Base-by-base conservation (phyloP, 371 early-diverging fungal species). In the Blakeslea trispora region DNA sequence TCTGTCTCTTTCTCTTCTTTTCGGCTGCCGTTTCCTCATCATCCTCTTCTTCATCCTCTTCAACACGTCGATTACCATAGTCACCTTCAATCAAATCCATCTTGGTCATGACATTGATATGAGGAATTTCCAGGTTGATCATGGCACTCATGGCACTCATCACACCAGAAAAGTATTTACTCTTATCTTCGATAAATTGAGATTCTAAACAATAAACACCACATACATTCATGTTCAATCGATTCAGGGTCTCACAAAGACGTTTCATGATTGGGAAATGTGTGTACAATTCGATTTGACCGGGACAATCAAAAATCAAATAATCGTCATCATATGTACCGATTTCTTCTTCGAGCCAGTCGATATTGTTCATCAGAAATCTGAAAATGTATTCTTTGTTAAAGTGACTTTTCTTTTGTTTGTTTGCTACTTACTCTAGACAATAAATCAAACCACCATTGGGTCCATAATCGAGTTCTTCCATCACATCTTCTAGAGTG, bases 211-310 rank as follows among this genome's bases (percentile, higher is more conserved):
- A 77, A 70, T 99, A 99, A 1, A 97, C 93, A 5, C 96, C 96
- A 60, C 94, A 93, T 14, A 92, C 85, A 3, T 74, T 64, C 75
- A 91, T 86, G 53, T 89, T 84, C 72, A 82, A 71, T 35, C 82
- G 82, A 46, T 75, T 75, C 41, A 99, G 61, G 15, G 79, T 66
- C 41, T 89, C 86, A 31, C 94, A 88, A 39, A 98, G 53, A 14
- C 84, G 82, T 45, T 83, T 83, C 91, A 99, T 96, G 50, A 97
- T 90, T 15, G 93, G 90, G 42, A 94, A 93, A 71, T 99, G 99
- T n/a, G 99, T 96, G 76, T 99, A 99, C 40, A 99, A 83, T 74
- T 99, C 99, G 53, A 99, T 97, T 75, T 99, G 99, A 5, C 94
- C 99, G n/a, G 99, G 99, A 65, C 99, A 99, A 73, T 99, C 99